phyloP scores from a whole-genome alignment of 2,329 filamentous ascomycete species.

The Fusarium virguliforme region DNA sequence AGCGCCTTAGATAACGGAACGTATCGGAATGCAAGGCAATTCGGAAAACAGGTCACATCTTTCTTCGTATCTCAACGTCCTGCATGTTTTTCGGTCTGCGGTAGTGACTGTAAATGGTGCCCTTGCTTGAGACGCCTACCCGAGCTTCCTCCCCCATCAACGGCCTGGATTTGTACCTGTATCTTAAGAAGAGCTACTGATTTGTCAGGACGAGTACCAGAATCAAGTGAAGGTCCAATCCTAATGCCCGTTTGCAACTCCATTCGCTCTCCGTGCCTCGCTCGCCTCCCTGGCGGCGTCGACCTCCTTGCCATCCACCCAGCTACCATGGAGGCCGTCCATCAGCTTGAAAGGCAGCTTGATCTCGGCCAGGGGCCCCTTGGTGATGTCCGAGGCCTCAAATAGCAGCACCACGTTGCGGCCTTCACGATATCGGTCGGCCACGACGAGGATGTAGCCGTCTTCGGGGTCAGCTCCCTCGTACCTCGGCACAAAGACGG shows the following conservation, averaged over 20 bases:
- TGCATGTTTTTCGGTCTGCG: not conserved
- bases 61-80: not conserved
- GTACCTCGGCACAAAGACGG: slow-evolving; percentile 17
- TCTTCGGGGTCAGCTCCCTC: slow-evolving; percentile 13
- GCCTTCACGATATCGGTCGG: slow-evolving; percentile 12
- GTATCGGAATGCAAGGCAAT: not conserved
- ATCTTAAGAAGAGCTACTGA: not conserved
- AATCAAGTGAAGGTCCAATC: slow-evolving; percentile 6
- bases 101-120: not conserved
- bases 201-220: not conserved
- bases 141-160: slow-evolving; percentile 6
- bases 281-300: slow-evolving; percentile 16
- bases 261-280: slow-evolving; percentile 15
- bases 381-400: slow-evolving; percentile 13
- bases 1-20: not conserved
- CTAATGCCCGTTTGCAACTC: not conserved
- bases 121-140: not conserved
- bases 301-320: slow-evolving; percentile 19
- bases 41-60: not conserved
- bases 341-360: slow-evolving; percentile 16
- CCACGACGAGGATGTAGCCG: slow-evolving; percentile 14
- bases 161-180: not conserved
- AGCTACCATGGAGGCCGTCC: slow-evolving; percentile 21
- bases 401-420: slow-evolving; percentile 14
- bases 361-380: slow-evolving; percentile 9